Percentiles rank a stretch among this genome's conserved stretches.
phyloP scores from a whole-genome alignment of 139 green algal species.

The Micractinium sp. region DNA sequence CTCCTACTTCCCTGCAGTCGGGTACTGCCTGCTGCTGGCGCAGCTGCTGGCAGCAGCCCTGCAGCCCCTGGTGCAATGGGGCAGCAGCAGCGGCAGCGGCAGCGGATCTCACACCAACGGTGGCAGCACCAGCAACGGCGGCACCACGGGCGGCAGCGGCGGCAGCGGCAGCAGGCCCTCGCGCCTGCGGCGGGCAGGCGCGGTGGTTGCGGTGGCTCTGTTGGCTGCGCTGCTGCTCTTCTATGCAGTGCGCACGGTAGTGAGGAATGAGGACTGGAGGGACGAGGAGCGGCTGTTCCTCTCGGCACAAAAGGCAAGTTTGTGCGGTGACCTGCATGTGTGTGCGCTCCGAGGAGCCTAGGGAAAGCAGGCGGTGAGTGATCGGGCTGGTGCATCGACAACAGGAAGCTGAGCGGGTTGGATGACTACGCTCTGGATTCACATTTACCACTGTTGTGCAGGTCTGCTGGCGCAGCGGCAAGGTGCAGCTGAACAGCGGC shows the following conservation, averaged over 20 bases:
- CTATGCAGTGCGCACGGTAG: conserved; percentile 52
- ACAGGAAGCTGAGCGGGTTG: conserved; percentile 76
- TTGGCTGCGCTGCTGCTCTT: conserved; percentile 33
- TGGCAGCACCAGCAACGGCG: neutral
- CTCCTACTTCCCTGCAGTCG: conserved; percentile 40
- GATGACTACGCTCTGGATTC: neutral
- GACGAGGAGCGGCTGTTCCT: conserved; percentile 77
- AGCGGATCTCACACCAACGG: neutral
- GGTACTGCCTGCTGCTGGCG: conserved; percentile 70
- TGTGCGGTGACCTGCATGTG: neutral
- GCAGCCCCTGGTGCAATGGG: neutral
- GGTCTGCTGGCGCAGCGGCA: conserved; percentile 74
- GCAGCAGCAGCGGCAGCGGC: neutral
- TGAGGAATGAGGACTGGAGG: conserved; percentile 77
- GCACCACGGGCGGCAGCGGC: neutral
- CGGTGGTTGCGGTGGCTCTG: neutral
- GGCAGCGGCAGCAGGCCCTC: neutral
- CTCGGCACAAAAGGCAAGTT: conserved; percentile 62
- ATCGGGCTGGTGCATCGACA: conserved; percentile 57
- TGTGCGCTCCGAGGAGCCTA: neutral
- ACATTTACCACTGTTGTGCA: neutral
- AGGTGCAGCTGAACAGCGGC: conserved; percentile 84
- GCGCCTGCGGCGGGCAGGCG: neutral
- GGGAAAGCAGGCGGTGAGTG: too few relatives aligned
- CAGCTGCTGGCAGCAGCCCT: conserved; percentile 44